phyloP scores from a whole-genome alignment of 179 eudicot species.

The Silene noctiflora region DNA sequence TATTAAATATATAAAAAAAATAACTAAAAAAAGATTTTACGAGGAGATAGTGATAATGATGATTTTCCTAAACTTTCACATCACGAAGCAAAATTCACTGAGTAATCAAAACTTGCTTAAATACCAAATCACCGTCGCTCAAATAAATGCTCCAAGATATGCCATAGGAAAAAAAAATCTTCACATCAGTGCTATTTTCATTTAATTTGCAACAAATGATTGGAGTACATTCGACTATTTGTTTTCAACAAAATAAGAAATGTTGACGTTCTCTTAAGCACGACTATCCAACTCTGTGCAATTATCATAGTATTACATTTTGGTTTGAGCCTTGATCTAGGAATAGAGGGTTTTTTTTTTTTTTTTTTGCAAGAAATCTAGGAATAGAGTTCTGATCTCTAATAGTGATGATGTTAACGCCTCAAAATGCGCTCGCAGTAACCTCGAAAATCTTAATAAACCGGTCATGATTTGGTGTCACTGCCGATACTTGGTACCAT shows the following conservation, averaged over 20 bases:
- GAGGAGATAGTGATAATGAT: neutral
- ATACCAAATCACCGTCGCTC: neutral
- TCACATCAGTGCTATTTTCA: neutral
- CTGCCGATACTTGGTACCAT: too few species aligned
- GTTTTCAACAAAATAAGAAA: slow-evolving; percentile 7
- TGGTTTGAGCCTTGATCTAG: too few species aligned
- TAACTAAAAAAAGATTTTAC: neutral
- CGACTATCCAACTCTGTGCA: neutral
- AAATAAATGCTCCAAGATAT: neutral
- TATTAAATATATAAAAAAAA: too few species aligned
- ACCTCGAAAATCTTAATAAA: too few species aligned
- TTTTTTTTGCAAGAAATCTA: too few species aligned
- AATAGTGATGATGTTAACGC: too few species aligned
- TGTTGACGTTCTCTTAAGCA: neutral
- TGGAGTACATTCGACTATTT: neutral
- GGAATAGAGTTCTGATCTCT: too few species aligned
- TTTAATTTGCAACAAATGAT: neutral
- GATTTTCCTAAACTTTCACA: neutral
- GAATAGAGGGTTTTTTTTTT: too few species aligned
- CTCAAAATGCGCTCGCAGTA: neutral
- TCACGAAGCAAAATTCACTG: neutral
- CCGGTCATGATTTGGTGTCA: too few species aligned
- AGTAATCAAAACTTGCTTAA: neutral
- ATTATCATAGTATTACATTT: too few species aligned
- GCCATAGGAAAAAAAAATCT: neutral